Conservation (phyloP, 345 rosid species). For the Hypericum androsaemum region DNA sequence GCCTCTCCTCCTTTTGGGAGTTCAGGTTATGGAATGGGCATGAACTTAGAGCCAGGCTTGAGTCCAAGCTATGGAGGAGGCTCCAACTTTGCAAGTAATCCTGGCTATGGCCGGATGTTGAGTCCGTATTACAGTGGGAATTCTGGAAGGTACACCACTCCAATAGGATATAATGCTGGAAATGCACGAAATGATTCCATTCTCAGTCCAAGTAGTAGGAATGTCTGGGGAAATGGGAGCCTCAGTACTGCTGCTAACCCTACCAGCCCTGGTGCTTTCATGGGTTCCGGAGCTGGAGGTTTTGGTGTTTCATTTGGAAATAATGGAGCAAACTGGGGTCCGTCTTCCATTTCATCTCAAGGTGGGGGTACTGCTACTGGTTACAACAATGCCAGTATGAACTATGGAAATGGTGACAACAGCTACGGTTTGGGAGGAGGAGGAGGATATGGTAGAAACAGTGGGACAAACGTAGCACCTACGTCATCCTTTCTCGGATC, state of each 20-base stretch:
- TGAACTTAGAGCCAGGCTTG: constrained; percentile 62
- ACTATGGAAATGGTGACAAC: constrained; percentile 33
- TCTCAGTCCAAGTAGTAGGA: constrained; percentile 46
- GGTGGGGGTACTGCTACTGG: constrained; percentile 34
- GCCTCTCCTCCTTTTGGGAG: constrained; percentile 46
- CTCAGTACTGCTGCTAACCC: constrained; percentile 30
- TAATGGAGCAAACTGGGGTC: constrained; percentile 25
- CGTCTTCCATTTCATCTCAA: constrained; percentile 23
- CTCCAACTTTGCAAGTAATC: constrained; percentile 45
- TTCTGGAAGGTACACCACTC: constrained; percentile 58
- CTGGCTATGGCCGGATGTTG: constrained; percentile 54
- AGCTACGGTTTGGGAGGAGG: constrained; percentile 32
- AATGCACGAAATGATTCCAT: constrained; percentile 47
- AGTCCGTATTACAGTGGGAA: constrained; percentile 48
- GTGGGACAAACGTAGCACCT: constrained; percentile 34
- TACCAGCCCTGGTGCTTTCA: constrained; percentile 33
- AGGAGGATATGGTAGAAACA: constrained; percentile 52
- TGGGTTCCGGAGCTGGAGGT: constrained; percentile 45
- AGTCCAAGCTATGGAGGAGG: constrained; percentile 53
- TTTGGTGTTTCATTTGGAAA: constrained; percentile 57
- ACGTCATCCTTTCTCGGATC: constrained; percentile 52
- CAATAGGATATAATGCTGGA: constrained; percentile 48
- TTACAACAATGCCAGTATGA: constrained; percentile 22
- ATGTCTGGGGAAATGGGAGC: constrained; percentile 77
- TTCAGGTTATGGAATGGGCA: constrained; percentile 54